A percentile compares a stretch with the other conserved stretches of the same genome.
Conservation (phyloP, 805 yeast genomes). For the Deakozyma indianensis region DNA sequence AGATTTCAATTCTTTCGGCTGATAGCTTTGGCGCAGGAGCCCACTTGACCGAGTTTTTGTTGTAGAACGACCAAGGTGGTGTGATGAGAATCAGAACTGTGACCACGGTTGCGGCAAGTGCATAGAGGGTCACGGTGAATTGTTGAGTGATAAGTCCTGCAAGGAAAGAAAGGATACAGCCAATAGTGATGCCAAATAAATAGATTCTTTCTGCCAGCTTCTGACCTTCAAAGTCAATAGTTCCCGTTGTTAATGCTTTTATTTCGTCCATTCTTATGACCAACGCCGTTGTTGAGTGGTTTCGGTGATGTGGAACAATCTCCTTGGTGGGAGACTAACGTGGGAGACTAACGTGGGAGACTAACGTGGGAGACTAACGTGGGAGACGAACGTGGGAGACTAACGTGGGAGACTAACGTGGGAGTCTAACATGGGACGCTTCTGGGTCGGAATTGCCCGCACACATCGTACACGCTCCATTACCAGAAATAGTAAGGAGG, state of each 20-base stretch:
- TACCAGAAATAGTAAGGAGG: too few species aligned
- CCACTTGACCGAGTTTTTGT: conserved; percentile 35
- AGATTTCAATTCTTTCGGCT: not conserved
- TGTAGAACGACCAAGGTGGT: conserved; percentile 49
- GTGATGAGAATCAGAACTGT: conserved; percentile 27
- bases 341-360: too few species aligned
- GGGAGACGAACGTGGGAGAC: too few species aligned
- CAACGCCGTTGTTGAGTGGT: too few species aligned
- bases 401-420: too few species aligned
- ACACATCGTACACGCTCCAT: too few species aligned
- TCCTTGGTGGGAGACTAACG: too few species aligned
- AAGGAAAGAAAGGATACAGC: conserved; percentile 25
- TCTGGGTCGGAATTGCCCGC: too few species aligned
- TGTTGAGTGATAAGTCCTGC: conserved; percentile 37
- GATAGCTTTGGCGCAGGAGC: not conserved
- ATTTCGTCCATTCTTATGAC: not conserved
- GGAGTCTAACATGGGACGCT: too few species aligned
- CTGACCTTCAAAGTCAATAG: conserved; percentile 2
- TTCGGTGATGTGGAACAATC: too few species aligned
- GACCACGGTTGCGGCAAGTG: conserved; percentile 25
- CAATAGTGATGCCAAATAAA: conserved; percentile 4
- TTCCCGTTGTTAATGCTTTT: conserved; percentile 1
- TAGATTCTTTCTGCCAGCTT: not conserved
- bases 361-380: too few species aligned
- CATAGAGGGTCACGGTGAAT: conserved; percentile 24